Evolutionary conservation across 2,329 filamentous ascomycete genomes (phyloP).

Genomic region (Botrytis squamosa): DNA sequence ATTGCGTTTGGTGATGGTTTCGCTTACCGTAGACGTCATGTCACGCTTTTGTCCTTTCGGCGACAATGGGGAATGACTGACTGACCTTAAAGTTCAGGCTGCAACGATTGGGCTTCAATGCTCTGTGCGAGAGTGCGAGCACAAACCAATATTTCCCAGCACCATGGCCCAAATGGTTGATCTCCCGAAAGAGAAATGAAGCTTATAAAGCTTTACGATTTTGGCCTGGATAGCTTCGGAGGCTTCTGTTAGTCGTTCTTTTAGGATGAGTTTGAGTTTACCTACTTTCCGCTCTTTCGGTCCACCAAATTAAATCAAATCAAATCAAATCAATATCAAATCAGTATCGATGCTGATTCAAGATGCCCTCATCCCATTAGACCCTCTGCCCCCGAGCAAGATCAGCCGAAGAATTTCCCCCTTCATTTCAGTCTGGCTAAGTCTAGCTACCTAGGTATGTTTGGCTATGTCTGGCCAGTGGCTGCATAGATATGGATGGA

Average conservation of each 20-base stretch:
- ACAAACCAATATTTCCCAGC: background rate
- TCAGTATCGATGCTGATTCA: background rate
- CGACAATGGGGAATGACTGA: background rate
- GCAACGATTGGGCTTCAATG: background rate
- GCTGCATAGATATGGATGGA: too few species aligned
- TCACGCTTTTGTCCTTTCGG: conserved; percentile 2
- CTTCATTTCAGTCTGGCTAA: background rate
- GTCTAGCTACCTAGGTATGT: background rate
- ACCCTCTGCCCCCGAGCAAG: background rate
- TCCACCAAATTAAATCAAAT: background rate
- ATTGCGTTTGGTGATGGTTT: background rate
- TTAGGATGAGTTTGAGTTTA: background rate
- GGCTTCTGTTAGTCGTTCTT: background rate
- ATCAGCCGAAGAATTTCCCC: conserved; percentile 2
- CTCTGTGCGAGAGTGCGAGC: background rate
- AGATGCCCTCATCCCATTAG: background rate
- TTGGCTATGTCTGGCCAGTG: background rate
- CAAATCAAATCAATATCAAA: background rate
- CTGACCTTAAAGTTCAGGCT: background rate
- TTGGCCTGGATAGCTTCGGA: background rate
- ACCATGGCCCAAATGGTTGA: background rate
- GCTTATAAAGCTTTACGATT: background rate
- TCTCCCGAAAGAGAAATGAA: background rate
- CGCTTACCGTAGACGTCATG: background rate
- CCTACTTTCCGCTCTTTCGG: background rate